phyloP scores from a whole-genome alignment of 257 asterid genomes.

The Gynochthodes officinalis region DNA sequence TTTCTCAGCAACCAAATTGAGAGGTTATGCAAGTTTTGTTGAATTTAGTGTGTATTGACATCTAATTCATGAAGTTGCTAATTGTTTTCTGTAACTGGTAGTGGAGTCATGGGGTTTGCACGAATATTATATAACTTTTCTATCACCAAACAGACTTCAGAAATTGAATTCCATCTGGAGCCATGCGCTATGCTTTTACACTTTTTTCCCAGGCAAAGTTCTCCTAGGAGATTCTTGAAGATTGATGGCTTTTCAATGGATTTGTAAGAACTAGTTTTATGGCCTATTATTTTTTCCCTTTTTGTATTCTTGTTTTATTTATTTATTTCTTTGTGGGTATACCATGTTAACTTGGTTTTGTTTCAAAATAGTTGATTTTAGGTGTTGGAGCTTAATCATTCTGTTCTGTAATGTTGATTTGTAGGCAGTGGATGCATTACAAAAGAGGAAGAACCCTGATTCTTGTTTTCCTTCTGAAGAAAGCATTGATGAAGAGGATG shows the following conservation, averaged over 20 bases:
- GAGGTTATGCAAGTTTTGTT: background rate
- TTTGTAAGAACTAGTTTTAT: constrained; percentile 68
- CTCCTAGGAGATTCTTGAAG: constrained; percentile 64
- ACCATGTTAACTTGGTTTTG: constrained; percentile 22
- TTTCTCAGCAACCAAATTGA: background rate
- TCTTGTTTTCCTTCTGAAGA: constrained; percentile 24
- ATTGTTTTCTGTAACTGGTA: constrained; percentile 21
- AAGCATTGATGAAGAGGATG: constrained; percentile 21
- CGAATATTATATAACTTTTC: constrained; percentile 31
- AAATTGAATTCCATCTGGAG: constrained; percentile 42
- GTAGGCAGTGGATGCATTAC: constrained; percentile 40
- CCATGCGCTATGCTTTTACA: constrained; percentile 38
- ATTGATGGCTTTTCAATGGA: constrained; percentile 68
- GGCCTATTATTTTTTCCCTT: constrained; percentile 21
- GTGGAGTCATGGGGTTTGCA: constrained; percentile 20
- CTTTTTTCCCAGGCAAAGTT: constrained; percentile 62
- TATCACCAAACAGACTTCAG: constrained; percentile 34
- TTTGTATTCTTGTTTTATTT: too few relatives aligned
- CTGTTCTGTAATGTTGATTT: constrained; percentile 12
- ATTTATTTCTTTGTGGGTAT: constrained; percentile 13
- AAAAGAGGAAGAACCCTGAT: constrained; percentile 1
- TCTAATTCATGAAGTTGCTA: constrained; percentile 14
- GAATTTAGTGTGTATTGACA: constrained; percentile 5
- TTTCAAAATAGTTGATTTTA: constrained; percentile 17
- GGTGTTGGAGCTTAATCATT: constrained; percentile 14